A percentile compares a stretch with the other conserved stretches of the same genome.
Conservation (phyloP, 164 flowering plant genomes). For the Liquidambar formosana region DNA sequence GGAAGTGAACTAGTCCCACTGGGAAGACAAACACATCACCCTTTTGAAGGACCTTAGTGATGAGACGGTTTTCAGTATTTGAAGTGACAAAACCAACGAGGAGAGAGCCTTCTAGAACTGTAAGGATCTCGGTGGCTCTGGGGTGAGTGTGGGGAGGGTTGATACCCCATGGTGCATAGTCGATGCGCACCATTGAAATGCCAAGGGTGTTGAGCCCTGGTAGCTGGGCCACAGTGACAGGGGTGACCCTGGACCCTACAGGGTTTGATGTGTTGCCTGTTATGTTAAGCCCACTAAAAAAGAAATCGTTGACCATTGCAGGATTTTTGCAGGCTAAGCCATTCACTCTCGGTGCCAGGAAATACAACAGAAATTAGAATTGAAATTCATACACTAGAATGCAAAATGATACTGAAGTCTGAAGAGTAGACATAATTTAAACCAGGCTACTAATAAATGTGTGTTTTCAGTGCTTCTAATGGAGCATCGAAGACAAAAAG, state of each 20-base stretch:
- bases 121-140: constrained; percentile 12
- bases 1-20: background rate
- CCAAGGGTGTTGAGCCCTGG: constrained; percentile 21
- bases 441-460: too few species aligned
- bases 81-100: constrained; percentile 6
- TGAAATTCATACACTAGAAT: background rate
- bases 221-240: constrained; percentile 4
- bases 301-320: constrained; percentile 1
- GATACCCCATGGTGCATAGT: constrained; percentile 12
- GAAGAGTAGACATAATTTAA: too few species aligned
- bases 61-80: constrained; percentile 15
- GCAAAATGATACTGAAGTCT: background rate
- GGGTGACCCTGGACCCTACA: constrained; percentile 6
- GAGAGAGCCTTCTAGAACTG: constrained; percentile 5
- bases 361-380: background rate
- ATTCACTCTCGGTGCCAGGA: constrained; percentile 13
- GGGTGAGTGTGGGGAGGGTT: constrained; percentile 20
- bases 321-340: constrained; percentile 14
- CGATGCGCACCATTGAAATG: constrained; percentile 13
- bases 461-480: too few species aligned
- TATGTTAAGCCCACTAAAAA: constrained; percentile 5
- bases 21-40: constrained; percentile 23
- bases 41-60: constrained; percentile 12
- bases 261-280: constrained; percentile 16
- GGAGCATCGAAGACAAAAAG: too few species aligned